phyloP scores from a whole-genome alignment of 2,329 filamentous ascomycete genomes.

The Hymenoscyphus linearis region DNA sequence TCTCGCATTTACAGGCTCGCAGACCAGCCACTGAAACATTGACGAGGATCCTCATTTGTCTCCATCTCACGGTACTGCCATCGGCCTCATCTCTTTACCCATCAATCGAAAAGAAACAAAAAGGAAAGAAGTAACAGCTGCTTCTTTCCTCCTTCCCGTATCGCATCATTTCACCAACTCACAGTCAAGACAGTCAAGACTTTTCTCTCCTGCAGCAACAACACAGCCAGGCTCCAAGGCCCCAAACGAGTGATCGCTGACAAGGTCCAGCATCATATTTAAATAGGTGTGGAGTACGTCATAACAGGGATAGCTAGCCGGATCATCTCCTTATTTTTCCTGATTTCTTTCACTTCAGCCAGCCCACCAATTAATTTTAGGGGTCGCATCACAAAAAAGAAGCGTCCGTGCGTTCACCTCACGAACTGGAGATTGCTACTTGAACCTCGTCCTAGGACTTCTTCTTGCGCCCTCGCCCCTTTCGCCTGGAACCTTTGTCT shows the following conservation, averaged over 20 bases:
- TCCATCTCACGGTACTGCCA: not conserved
- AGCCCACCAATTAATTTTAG: not conserved
- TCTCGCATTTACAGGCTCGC: not conserved
- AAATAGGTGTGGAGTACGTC: not conserved
- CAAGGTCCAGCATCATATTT: not conserved
- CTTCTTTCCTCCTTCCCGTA: too few species aligned
- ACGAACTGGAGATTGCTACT: not conserved
- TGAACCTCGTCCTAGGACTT: not conserved
- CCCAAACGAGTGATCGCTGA: not conserved
- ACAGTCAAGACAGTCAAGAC: too few species aligned
- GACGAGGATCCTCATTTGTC: slow-evolving; percentile 5
- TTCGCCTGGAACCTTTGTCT: too few species aligned
- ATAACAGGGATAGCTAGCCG: not conserved
- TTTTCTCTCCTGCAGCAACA: not conserved
- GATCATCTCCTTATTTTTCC: slow-evolving; percentile 1
- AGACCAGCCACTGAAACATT: not conserved
- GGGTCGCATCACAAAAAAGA: not conserved
- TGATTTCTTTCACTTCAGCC: not conserved
- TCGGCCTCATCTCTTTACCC: not conserved
- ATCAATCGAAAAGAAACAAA: too few species aligned
- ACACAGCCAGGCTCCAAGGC: not conserved
- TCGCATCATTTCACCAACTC: not conserved
- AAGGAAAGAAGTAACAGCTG: not conserved
- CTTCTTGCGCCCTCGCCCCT: not conserved
- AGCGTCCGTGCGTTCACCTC: not conserved